Conservation (phyloP, 148 eudicot species). For the Chenopodium suecicum region DNA sequence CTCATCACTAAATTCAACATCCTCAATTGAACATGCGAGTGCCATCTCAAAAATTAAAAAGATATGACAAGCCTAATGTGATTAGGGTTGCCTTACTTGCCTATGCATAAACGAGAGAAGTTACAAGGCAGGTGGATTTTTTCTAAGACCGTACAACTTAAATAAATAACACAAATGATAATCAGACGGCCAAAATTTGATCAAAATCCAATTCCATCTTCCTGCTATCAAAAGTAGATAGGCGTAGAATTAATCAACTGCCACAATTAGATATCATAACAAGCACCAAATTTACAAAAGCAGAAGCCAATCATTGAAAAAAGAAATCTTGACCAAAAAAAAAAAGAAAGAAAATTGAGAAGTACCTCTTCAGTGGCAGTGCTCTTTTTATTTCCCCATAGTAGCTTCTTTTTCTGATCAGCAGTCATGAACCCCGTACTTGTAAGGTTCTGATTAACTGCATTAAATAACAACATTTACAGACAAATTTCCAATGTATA, state of each 20-base stretch:
- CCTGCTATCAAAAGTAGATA: neutral
- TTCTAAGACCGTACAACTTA: neutral
- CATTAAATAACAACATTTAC: neutral
- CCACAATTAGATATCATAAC: neutral
- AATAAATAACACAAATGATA: neutral
- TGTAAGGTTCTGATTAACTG: conserved; percentile 79
- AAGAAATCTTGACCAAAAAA: neutral
- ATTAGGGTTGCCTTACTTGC: neutral
- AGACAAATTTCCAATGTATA: neutral
- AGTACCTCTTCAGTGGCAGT: conserved; percentile 71
- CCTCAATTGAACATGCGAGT: neutral
- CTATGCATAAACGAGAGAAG: neutral
- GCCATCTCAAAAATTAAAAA: neutral
- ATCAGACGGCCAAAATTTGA: neutral
- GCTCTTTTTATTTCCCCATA: conserved; percentile 90
- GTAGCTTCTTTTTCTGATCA: conserved; percentile 96
- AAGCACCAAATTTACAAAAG: neutral
- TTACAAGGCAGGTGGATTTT: neutral
- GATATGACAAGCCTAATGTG: neutral
- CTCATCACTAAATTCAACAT: neutral
- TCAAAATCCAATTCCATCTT: neutral
- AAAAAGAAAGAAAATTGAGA: neutral
- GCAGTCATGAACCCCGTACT: conserved; percentile 83
- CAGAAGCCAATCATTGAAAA: conserved; percentile 20
- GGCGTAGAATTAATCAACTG: neutral